phyloP scores from a whole-genome alignment of 2,329 filamentous ascomycete genomes.

The Aspergillus sp. region DNA sequence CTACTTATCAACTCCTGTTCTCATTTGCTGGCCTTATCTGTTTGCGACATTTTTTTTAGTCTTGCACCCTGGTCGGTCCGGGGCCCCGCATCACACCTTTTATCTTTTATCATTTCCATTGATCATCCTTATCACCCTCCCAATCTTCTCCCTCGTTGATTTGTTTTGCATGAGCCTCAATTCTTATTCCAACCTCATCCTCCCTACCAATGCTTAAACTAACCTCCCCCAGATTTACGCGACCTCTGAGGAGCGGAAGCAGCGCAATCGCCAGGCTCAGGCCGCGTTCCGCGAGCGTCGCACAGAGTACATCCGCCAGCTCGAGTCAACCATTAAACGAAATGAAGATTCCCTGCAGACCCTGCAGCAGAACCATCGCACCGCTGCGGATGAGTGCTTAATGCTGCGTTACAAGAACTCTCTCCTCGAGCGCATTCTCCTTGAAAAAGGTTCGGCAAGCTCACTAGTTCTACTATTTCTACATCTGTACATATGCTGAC shows the following conservation, averaged over 20 bases:
- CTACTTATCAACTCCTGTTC: conserved; percentile 11
- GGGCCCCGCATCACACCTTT: conserved; percentile 31
- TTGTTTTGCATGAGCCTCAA: conserved; percentile 7
- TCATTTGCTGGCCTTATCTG: conserved; percentile 12
- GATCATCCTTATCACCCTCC: conserved; percentile 19
- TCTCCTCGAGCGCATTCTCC: conserved; percentile 85
- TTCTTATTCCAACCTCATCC: conserved; percentile 8
- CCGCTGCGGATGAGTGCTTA: conserved; percentile 90
- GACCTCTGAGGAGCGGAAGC: conserved; percentile 96
- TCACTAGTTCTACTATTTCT: not conserved
- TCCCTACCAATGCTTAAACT: conserved; percentile 10
- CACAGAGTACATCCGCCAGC: conserved; percentile 98
- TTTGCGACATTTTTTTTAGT: conserved; percentile 10
- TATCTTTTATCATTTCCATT: conserved; percentile 22
- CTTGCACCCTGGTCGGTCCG: conserved; percentile 23
- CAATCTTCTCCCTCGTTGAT: conserved; percentile 10
- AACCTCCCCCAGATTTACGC: conserved; percentile 76
- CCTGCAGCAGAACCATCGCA: conserved; percentile 90
- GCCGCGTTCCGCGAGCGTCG: conserved; percentile 94
- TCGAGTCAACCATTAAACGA: conserved; percentile 94
- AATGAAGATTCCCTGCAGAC: conserved; percentile 93
- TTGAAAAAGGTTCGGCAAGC: conserved; percentile 75
- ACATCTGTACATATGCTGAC: conserved; percentile 11
- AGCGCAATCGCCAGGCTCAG: conserved; percentile 94
- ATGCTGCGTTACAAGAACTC: conserved; percentile 99